Base-by-base conservation (phyloP, 2,329 filamentous ascomycete species). In the Rutstroemia sp. region DNA sequence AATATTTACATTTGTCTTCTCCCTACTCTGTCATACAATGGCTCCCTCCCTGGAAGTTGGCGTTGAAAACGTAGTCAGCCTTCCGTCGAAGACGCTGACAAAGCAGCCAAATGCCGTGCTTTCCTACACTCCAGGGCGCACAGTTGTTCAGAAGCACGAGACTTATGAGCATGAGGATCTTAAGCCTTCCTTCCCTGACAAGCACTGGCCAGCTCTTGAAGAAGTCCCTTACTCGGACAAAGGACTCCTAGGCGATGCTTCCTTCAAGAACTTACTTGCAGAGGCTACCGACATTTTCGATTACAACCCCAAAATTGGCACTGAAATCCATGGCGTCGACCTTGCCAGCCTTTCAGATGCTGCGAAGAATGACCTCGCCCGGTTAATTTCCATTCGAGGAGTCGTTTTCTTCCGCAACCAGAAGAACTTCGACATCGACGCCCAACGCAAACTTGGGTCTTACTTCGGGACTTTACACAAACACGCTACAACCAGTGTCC, bases 331-430 rank as follows among this genome's bases (percentile, higher is more conserved):
- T 54, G 62, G 65, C 48, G 61, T 76, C 3, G 76, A 80, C 56
- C 68, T 79, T 2, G 76, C 74, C 0, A 72, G 73, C 19, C 65
- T 80, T 7, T 73, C 63, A 2, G 67, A 70, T 3, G 63, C 71
- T 10, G 77, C 79, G 25, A 71, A 78, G 2, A 76, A 80, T 60
- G 77, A 80, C 56, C 69, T 80, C 3, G 77, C 77, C 0, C 65
- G 76, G 0, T 67, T 79, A 47, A 76, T 82, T 50, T 75, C 79
- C 3, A 74, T 73, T 25, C 72, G 80, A 45, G 79, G 80, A 3
- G 79, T 83, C 0, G 78, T 83, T 1, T 80, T 82, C 67, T 81
- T 82, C 71, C 73, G 79, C 14, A 70, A 75, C 48, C 80, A 83
- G 65, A 72, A 76, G 55, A 76, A 79, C 60, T 73, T 82, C 25